phyloP scores from a whole-genome alignment of 2,329 filamentous ascomycete species.

The Leptodontidium sp. region DNA sequence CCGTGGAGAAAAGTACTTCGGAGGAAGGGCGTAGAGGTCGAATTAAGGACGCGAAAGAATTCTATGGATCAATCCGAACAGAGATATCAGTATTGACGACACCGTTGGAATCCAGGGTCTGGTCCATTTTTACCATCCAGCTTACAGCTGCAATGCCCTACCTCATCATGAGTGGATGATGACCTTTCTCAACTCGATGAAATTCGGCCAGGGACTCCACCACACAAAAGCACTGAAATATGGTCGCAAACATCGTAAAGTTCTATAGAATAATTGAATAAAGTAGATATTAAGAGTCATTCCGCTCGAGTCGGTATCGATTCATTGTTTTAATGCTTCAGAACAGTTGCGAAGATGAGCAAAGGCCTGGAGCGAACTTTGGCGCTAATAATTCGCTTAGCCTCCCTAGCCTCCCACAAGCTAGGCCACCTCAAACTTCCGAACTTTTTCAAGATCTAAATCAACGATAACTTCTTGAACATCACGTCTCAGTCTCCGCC shows the following conservation, averaged over 20 bases:
- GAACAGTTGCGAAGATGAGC: too few relatives aligned
- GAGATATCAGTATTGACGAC: background rate
- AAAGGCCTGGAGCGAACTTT: background rate
- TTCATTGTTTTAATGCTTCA: too few relatives aligned
- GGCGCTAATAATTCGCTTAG: conserved; percentile 9
- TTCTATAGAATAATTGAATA: too few relatives aligned
- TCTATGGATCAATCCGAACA: background rate
- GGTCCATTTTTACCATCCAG: background rate
- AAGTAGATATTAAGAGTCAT: too few relatives aligned
- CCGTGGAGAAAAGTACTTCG: background rate
- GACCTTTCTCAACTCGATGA: too few relatives aligned
- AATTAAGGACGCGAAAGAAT: background rate
- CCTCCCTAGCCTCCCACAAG: background rate
- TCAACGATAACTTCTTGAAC: conserved; percentile 3
- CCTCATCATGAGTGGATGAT: too few relatives aligned
- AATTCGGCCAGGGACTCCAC: too few relatives aligned
- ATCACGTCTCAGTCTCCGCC: conserved; percentile 98
- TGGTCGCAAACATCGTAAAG: too few relatives aligned
- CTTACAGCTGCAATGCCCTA: background rate
- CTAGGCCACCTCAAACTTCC: background rate
- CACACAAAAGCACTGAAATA: too few relatives aligned
- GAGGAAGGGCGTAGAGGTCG: background rate
- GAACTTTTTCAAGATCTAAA: conserved; percentile 5
- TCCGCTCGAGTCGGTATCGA: too few relatives aligned
- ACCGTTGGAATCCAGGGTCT: background rate